Base-by-base conservation (phyloP, 2,329 filamentous ascomycete species). In the Paracoccidioides lutzii region DNA sequence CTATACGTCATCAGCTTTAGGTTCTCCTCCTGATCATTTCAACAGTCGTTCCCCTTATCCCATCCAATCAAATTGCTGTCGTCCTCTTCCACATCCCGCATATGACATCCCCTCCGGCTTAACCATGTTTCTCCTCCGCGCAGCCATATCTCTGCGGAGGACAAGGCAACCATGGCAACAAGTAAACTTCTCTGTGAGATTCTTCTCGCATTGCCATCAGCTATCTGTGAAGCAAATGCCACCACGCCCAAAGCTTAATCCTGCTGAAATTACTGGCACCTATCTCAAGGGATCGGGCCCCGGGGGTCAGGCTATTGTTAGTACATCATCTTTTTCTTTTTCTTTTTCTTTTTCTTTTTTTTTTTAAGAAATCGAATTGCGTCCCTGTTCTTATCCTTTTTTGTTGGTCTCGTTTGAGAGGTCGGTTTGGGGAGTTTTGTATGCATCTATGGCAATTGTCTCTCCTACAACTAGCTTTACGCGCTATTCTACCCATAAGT, bases 211-310 rank as follows among this genome's bases (percentile, higher is more conserved):
- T 22, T 59, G 61, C 37, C 59, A 64, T 14, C 54, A 60, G 22
- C 55, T 61, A 22, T 51, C 59, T 43, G 69, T 70, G 15, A 87
- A 85, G 66, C 79, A 80, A 54, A 76, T 94, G 65, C 90, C 91
- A 1, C 84, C 89, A 5, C 83, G 90, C 3, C 84, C 86, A 12
- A 80, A 83, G 10, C 81, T 93, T 22, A 78, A 83, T 10, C 90
- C 95, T 61, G 75, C 78, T 15, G 90, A 96, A 53, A 82, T 97
- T 62, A 83, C 85, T 56, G 88, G 96, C 66, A 80, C 79, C 44
- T 97, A 94, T 72, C 78, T 98, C 58, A 95, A 93, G 69, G 93
- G 93, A 64, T 87, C 82, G 63, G 93, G 93, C 1, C 91, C 93
- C 0, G 93, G 93, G 30, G 93, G 93, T 0, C 93, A 98, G 69